phyloP scores from a whole-genome alignment of 2,329 filamentous ascomycete genomes.

The Aschersonia sp. region DNA sequence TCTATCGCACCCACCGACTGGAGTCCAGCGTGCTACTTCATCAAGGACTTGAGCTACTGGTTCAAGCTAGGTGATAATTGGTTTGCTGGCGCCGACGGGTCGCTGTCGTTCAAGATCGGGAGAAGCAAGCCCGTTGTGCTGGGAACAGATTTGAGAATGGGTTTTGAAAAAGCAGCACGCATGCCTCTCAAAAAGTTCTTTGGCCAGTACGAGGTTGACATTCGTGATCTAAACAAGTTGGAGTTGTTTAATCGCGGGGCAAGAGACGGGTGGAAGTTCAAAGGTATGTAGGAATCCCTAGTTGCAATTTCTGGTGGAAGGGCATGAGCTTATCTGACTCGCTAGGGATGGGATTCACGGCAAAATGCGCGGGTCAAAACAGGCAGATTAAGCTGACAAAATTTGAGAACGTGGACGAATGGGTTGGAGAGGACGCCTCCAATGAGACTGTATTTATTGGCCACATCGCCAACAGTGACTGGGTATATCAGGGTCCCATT shows the following conservation, averaged over 20 bases:
- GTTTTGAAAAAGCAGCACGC: not conserved
- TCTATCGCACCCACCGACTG: not conserved
- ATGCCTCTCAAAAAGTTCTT: not conserved
- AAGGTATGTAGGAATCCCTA: not conserved
- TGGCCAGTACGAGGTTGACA: not conserved
- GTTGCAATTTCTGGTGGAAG: not conserved
- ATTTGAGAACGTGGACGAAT: slow-evolving; percentile 1
- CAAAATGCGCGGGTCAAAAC: not conserved
- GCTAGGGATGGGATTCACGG: not conserved
- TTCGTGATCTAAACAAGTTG: not conserved
- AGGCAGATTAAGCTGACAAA: not conserved
- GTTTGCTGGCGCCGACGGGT: not conserved
- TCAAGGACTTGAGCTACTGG: not conserved
- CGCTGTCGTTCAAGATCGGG: not conserved
- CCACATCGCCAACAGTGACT: not conserved
- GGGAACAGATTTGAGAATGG: not conserved
- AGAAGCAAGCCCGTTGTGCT: not conserved
- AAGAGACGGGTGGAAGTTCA: not conserved
- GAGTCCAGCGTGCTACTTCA: not conserved
- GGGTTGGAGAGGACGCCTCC: slow-evolving; percentile 1
- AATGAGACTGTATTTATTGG: not conserved
- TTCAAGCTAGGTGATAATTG: not conserved
- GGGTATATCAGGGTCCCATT: not conserved
- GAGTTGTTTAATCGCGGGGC: not conserved
- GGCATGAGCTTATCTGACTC: not conserved